phyloP scores from a whole-genome alignment of 2,329 filamentous ascomycete genomes.

The Paramyrothecium roridum region DNA sequence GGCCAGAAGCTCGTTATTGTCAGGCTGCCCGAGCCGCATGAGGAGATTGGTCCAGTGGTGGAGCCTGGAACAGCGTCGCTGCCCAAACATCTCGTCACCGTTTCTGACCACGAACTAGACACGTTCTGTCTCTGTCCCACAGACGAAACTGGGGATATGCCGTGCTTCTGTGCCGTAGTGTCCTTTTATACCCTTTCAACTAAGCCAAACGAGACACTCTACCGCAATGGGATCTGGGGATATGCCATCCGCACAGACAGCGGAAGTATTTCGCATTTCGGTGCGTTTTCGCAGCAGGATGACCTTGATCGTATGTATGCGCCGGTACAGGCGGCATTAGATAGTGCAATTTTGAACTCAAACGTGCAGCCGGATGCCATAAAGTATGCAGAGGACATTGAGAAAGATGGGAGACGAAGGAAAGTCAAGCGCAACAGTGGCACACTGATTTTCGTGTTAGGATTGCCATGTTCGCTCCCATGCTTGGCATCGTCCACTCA shows the following conservation, averaged over 20 bases:
- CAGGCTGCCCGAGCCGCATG: background rate
- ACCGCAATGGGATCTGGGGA: background rate
- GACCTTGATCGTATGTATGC: background rate
- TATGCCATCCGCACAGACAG: background rate
- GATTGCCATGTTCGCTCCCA: conserved; percentile 6
- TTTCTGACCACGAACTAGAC: background rate
- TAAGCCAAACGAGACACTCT: background rate
- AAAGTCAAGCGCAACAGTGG: background rate
- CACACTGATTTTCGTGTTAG: background rate
- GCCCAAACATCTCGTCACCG: background rate
- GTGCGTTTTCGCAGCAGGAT: background rate
- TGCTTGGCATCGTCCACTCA: background rate
- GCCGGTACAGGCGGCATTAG: background rate
- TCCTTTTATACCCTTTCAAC: background rate
- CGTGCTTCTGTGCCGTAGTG: background rate
- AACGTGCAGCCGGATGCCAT: background rate
- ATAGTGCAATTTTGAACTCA: background rate
- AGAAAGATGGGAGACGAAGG: background rate
- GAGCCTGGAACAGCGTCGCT: background rate
- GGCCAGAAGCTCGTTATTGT: background rate
- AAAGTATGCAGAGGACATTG: background rate
- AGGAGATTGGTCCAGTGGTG: background rate
- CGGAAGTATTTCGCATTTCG: background rate
- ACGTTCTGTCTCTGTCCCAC: background rate
- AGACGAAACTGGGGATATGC: background rate